Base-by-base conservation (phyloP, 305 asterid genomes). In the Fraxinus platypoda region DNA sequence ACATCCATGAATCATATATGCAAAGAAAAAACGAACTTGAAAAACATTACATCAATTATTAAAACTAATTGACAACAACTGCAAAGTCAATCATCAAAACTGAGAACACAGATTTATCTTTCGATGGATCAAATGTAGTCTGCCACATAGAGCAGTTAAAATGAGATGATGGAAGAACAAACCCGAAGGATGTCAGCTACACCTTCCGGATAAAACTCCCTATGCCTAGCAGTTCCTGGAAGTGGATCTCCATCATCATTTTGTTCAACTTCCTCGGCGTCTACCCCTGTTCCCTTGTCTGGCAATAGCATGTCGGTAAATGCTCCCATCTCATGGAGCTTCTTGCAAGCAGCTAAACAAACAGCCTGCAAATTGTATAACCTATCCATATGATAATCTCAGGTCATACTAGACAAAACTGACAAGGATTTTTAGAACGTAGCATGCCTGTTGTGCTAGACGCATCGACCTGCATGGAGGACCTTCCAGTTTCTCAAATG, bases 191-290 rank as follows among this genome's bases (percentile, higher is more conserved):
- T 84, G 81, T 90, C 92, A 88, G 99, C 98, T 83, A 97, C 97
- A 54, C 98, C 99, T 91, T 97, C 99, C 68, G 99, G 99, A 90
- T 94, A 97, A 88, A 97, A 97, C 83, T 97, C 99, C 87, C 99
- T 92, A 83, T 97, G 99, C 92, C 98, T 92, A 73, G 98, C 94
- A 81, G 98, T 93, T 82, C 99, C 99, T 66, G 99, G 98, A 79
- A 94, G 94, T 77, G 98, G 96, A 78, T 93, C 98, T 25, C 98
- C 98, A 81, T 93, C 99, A 81, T 89, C 98, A 89, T 81, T 94
- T 83, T 93, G 92, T 84, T 97, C 99, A 82, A 79, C 92, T 81
- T 94, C 94, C 68, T 97, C 97, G 9, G 84, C 78, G 81, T 91
- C 96, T 68, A 79, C 95, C 78, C 92, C 97, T 73, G 87, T 87